Percentiles rank a stretch among this genome's conserved stretches.
Conservation (phyloP, 768 basidiomycete species). For the Chalciporus piperatus region DNA sequence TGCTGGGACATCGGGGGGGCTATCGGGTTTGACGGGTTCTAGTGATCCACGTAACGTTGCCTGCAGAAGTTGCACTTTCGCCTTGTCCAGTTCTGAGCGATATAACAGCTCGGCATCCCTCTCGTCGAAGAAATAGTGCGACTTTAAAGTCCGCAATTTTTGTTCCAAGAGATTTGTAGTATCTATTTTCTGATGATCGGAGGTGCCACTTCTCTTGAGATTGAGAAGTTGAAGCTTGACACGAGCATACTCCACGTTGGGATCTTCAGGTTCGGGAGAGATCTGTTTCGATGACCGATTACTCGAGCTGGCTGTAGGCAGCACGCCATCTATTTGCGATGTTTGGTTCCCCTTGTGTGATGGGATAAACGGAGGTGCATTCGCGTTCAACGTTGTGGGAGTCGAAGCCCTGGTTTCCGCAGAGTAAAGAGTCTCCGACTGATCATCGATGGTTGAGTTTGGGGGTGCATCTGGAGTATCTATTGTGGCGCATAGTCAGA, state of each 20-base stretch:
- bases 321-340: neutral
- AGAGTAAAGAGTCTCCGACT: neutral
- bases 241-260: slow-evolving; percentile 59
- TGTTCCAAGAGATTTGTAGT: slow-evolving; percentile 40
- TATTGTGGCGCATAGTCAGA: slow-evolving; percentile 3
- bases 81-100: slow-evolving; percentile 49
- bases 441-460: slow-evolving; percentile 1
- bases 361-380: slow-evolving; percentile 40
- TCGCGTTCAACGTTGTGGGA: slow-evolving; percentile 36
- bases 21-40: neutral
- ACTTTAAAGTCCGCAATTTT: slow-evolving; percentile 45
- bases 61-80: slow-evolving; percentile 43
- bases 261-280: slow-evolving; percentile 48
- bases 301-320: slow-evolving; percentile 7
- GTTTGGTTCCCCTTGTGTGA: slow-evolving; percentile 9
- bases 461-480: slow-evolving; percentile 13
- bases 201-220: slow-evolving; percentile 36
- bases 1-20: neutral
- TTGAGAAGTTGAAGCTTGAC: slow-evolving; percentile 56
- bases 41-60: slow-evolving; percentile 37
- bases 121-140: slow-evolving; percentile 70
- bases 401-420: slow-evolving; percentile 1
- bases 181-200: slow-evolving; percentile 24
- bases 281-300: slow-evolving; percentile 26
- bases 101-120: slow-evolving; percentile 62